These are phyloP conservation scores for Melampsora larici-populina DNA, from an alignment of 1,284 basidiomycete genomes.

Conservation along the genomic window DNA sequence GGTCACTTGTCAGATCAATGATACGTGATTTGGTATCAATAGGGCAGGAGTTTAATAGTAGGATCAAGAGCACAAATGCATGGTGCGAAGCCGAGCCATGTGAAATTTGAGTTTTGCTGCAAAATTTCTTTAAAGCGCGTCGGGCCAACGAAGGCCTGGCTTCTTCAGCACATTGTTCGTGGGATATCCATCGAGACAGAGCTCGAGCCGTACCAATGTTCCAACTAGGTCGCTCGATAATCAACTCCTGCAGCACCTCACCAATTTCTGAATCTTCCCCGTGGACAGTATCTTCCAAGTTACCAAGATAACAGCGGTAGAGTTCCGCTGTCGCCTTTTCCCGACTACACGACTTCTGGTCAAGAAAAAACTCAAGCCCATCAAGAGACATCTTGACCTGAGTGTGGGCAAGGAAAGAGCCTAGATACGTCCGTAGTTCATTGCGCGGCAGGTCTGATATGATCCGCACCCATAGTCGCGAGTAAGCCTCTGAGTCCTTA, in stretches of 20 bases:
- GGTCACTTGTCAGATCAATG: slow-evolving; percentile 3
- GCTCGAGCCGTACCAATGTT: slow-evolving; percentile 13
- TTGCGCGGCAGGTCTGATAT: slow-evolving; percentile 22
- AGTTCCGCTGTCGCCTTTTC: slow-evolving; percentile 20
- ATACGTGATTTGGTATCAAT: background rate
- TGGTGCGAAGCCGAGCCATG: slow-evolving; percentile 14
- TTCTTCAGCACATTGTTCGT: background rate
- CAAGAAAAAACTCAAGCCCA: background rate
- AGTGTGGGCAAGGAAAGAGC: slow-evolving; percentile 9
- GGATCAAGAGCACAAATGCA: slow-evolving; percentile 29
- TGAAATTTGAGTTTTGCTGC: slow-evolving; percentile 14
- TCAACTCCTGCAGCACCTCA: slow-evolving; percentile 6
- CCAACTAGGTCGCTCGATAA: slow-evolving; percentile 8
- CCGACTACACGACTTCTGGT: background rate
- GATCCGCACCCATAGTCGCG: slow-evolving; percentile 11
- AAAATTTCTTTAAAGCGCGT: background rate
- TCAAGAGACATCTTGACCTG: background rate
- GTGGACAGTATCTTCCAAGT: background rate
- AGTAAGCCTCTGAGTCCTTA: background rate
- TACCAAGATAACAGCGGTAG: slow-evolving; percentile 13
- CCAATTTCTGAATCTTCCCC: background rate
- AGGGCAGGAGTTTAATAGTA: slow-evolving; percentile 17
- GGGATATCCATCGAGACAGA: slow-evolving; percentile 25
- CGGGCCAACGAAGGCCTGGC: slow-evolving; percentile 6
- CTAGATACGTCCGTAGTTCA: slow-evolving; percentile 17